phyloP scores from a whole-genome alignment of 768 basidiomycete species.

The Daedaleopsis nitida region DNA sequence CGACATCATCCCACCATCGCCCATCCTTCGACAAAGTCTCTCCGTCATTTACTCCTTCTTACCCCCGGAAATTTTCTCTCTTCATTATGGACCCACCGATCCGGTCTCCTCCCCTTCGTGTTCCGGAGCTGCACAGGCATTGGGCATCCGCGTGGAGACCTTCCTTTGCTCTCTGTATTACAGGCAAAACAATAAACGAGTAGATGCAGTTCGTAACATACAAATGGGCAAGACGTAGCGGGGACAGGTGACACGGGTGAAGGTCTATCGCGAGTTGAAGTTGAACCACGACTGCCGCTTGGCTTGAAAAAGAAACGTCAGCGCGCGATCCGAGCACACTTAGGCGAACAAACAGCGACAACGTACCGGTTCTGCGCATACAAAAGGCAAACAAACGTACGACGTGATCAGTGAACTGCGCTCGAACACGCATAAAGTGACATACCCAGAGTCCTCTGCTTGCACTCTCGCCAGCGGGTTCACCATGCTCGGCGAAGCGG shows the following conservation, averaged over 20 bases:
- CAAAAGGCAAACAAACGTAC: constrained; percentile 11
- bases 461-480: constrained; percentile 75
- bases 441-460: constrained; percentile 69
- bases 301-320: constrained; percentile 44
- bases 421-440: not conserved
- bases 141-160: not conserved
- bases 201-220: constrained; percentile 35
- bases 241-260: constrained; percentile 11
- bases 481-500: constrained; percentile 47
- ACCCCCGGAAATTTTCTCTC: constrained; percentile 7
- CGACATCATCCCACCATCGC: not conserved
- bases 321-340: constrained; percentile 8
- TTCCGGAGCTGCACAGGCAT: no score
- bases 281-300: constrained; percentile 91
- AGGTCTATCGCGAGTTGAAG: constrained; percentile 68
- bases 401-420: not conserved
- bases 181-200: constrained; percentile 21
- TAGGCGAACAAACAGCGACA: constrained; percentile 1
- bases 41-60: not conserved
- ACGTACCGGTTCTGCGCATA: constrained; percentile 16
- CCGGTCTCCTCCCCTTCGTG: not conserved
- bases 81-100: not conserved
- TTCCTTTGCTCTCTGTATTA: constrained; percentile 18
- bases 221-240: constrained; percentile 26
- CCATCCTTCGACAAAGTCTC: not conserved